phyloP scores from a whole-genome alignment of 2,329 filamentous ascomycete genomes.

The Aspergillus ibericus region DNA sequence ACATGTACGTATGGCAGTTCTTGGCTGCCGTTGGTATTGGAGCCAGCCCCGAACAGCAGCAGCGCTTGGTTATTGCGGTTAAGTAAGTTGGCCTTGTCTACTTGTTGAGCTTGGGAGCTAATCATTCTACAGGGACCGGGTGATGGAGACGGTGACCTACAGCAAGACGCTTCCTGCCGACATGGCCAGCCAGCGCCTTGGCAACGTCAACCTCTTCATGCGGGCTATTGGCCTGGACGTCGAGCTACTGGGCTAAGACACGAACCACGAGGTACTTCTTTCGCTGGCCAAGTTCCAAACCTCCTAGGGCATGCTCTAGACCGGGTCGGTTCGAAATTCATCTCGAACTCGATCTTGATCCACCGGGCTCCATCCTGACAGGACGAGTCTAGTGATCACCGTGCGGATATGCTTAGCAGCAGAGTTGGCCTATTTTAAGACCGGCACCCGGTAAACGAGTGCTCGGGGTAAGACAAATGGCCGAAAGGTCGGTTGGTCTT shows the following conservation, averaged over 20 bases:
- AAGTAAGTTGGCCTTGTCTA: conserved; percentile 57
- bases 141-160: conserved; percentile 89
- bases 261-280: neutral
- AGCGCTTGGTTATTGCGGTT: conserved; percentile 87
- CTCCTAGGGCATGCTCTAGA: neutral
- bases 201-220: conserved; percentile 98
- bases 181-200: conserved; percentile 78
- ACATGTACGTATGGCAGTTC: conserved; percentile 98
- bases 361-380: neutral
- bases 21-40: conserved; percentile 92
- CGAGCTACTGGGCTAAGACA: conserved; percentile 63
- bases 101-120: conserved; percentile 11
- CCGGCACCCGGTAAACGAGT: neutral
- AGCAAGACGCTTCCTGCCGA: conserved; percentile 86
- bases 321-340: neutral
- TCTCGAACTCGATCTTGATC: neutral
- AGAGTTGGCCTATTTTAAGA: neutral
- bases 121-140: conserved; percentile 63
- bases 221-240: conserved; percentile 98
- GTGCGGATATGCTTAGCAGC: neutral
- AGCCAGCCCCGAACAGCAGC: conserved; percentile 91
- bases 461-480: neutral
- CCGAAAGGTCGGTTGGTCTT: neutral
- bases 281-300: neutral
- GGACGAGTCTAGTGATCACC: neutral